A percentile compares a stretch with the other conserved stretches of the same genome.
Evolutionary conservation across 768 basidiomycete genomes (phyloP).

Genomic region (Russula emetica): DNA sequence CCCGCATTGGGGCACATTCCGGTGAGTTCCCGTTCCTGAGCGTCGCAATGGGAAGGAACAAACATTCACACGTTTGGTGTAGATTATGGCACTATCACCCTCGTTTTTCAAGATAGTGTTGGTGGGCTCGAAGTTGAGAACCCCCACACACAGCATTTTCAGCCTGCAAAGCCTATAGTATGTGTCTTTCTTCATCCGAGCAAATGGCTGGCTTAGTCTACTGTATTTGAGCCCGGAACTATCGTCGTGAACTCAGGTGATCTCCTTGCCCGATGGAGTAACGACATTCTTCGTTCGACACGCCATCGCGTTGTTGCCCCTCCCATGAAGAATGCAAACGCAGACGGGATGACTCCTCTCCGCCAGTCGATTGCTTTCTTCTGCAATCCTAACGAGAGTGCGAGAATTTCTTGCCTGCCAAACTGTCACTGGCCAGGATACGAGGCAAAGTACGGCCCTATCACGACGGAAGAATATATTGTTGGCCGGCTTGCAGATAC

Average conservation of each 20-base stretch:
- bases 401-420: slow-evolving; percentile 67
- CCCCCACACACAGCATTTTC: slow-evolving; percentile 66
- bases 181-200: slow-evolving; percentile 29
- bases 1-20: slow-evolving; percentile 79
- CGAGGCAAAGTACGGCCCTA: slow-evolving; percentile 58
- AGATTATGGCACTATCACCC: slow-evolving; percentile 80
- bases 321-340: slow-evolving; percentile 45
- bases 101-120: slow-evolving; percentile 80
- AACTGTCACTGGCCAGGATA: slow-evolving; percentile 51
- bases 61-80: neutral
- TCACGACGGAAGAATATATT: slow-evolving; percentile 74
- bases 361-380: slow-evolving; percentile 86
- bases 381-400: slow-evolving; percentile 73
- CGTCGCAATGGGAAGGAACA: neutral
- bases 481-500: slow-evolving; percentile 62
- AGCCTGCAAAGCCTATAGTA: slow-evolving; percentile 75
- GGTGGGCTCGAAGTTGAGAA: slow-evolving; percentile 82
- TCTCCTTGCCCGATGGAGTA: slow-evolving; percentile 78
- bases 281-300: slow-evolving; percentile 73
- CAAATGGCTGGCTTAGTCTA: neutral
- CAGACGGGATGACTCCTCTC: slow-evolving; percentile 53
- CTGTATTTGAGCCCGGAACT: slow-evolving; percentile 55
- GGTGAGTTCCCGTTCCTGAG: slow-evolving; percentile 38
- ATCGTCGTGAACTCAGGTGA: slow-evolving; percentile 84
- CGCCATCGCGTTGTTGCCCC: slow-evolving; percentile 82